Evolutionary conservation across 2,329 filamentous ascomycete genomes (phyloP), one percentile per base, ranked within the genome.

Genomic region (Fusarium sp.): DNA sequence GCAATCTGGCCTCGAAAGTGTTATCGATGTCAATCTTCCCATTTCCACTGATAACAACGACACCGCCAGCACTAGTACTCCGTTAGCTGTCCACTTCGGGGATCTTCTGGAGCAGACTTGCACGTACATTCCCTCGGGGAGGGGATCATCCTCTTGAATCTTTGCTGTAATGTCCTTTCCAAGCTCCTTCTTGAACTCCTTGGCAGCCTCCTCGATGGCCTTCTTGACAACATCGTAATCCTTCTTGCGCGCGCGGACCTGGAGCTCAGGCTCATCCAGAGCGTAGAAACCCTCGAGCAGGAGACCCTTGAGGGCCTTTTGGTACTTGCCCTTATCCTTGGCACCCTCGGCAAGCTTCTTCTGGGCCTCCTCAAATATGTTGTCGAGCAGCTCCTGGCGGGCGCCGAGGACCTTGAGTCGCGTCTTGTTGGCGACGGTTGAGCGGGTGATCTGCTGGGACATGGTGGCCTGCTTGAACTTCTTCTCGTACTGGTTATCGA

Each of bases 11-110:
- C 82, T 98, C 96, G 77, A 98, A 93, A 61, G 96, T 98, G 87
- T 99, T 98, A 89, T 98, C 95, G 83, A 99, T 95, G 79, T 97
- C 95, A 81, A 99, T 98, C 88, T 95, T 98, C 81, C 96, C 96
- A 74, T 88, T 88, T 75, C 93, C 92, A 73, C 95, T 94, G 61
- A 97, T 84, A 74, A 99, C 91, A 65, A 89, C 82, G 65, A 97
- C 88, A 78, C 96, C 96, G 68, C 96, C 96, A 68, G 95, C 88
- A 79, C 96, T 98, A 76, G 56, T 39, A 36, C 30, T 33, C 28
- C 16, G 77, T 81, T 70, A 82, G 78, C 59, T 41, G n/a, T 30
- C 31, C 18, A n/a, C 50, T 22, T 9, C 31, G 20, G 18, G 13
- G 15, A 28, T 15, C 12, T 31, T 35, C n/a, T 26, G n/a, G 26